phyloP scores from a whole-genome alignment of 495 filamentous ascomycete species.

The Penicillium atrosanguineum region DNA sequence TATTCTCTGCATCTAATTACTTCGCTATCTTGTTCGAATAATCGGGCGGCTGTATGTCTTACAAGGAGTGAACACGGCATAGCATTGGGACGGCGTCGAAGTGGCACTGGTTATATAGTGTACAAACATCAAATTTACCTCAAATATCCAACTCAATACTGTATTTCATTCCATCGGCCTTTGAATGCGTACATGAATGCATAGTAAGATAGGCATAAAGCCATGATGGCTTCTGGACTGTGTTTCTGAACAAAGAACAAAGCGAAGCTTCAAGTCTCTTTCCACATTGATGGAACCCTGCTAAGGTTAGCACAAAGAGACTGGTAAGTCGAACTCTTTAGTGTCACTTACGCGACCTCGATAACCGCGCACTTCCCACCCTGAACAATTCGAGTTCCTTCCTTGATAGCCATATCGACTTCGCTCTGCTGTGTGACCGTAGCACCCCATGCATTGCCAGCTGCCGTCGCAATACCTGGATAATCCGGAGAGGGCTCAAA shows the following conservation, averaged over 20 bases:
- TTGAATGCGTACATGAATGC: too few relatives aligned
- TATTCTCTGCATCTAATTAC: constrained; percentile 8
- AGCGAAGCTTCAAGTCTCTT: neutral
- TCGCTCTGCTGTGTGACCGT: constrained; percentile 14
- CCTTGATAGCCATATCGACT: constrained; percentile 9
- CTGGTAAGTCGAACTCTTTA: neutral
- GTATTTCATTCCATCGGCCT: neutral
- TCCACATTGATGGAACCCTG: constrained; percentile 24
- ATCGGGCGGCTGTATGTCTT: constrained; percentile 15
- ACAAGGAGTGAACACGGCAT: constrained; percentile 12
- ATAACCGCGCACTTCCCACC: constrained; percentile 19
- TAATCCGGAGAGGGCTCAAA: constrained; percentile 81
- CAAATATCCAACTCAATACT: neutral
- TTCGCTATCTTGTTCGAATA: constrained; percentile 15
- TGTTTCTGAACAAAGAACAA: neutral
- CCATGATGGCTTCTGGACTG: too few relatives aligned
- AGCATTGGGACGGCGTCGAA: constrained; percentile 29
- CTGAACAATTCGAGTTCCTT: constrained; percentile 12
- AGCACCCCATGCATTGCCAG: constrained; percentile 32
- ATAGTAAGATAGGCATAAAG: too few relatives aligned
- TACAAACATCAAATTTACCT: constrained; percentile 10
- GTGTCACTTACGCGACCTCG: constrained; percentile 21
- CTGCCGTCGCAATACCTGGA: constrained; percentile 79
- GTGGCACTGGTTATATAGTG: constrained; percentile 14
- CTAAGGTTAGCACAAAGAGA: neutral